Percentiles rank a stretch among this genome's conserved stretches.
Conservation (phyloP, 106 monocot genomes). For the Chionographis japonica region DNA sequence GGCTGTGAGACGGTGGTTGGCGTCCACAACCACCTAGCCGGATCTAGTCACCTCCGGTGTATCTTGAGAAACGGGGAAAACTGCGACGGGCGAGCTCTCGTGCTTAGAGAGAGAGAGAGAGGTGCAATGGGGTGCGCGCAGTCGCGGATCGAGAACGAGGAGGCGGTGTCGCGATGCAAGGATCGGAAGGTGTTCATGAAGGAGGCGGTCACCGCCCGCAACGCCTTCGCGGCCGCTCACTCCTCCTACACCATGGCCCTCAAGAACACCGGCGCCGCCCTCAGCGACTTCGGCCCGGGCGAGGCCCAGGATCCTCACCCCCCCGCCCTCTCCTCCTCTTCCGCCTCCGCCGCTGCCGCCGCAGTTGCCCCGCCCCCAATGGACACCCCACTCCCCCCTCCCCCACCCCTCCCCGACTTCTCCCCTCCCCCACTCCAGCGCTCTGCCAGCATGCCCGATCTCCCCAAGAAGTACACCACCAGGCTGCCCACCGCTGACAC, state of each 20-base stretch:
- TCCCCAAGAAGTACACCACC: conserved; percentile 25
- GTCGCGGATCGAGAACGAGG: conserved; percentile 84
- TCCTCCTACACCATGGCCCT: conserved; percentile 60
- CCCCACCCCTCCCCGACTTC: conserved; percentile 74
- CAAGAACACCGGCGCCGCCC: conserved; percentile 77
- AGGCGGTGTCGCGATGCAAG: conserved; percentile 71
- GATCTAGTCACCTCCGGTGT: too few species aligned
- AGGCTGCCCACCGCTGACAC: conserved; percentile 1
- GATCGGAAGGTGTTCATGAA: conserved; percentile 65
- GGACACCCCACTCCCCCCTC: conserved; percentile 48
- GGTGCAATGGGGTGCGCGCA: conserved; percentile 75
- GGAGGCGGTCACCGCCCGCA: conserved; percentile 59
- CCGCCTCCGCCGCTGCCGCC: neutral
- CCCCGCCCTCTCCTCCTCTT: neutral
- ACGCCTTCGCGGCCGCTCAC: conserved; percentile 92
- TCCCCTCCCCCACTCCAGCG: conserved; percentile 62
- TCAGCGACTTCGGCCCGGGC: conserved; percentile 60
- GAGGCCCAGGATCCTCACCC: conserved; percentile 13
- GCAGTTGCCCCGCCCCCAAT: conserved; percentile 13
- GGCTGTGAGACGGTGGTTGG: too few species aligned
- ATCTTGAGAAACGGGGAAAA: too few species aligned
- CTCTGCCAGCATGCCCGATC: conserved; percentile 67
- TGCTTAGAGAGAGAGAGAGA: neutral
- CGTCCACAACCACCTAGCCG: too few species aligned
- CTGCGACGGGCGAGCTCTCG: too few species aligned